Percentiles rank a stretch among this genome's conserved stretches.
Evolutionary conservation across 371 early-diverging fungal genomes (phyloP).

Genomic region (Chytridium lagenaria): DNA sequence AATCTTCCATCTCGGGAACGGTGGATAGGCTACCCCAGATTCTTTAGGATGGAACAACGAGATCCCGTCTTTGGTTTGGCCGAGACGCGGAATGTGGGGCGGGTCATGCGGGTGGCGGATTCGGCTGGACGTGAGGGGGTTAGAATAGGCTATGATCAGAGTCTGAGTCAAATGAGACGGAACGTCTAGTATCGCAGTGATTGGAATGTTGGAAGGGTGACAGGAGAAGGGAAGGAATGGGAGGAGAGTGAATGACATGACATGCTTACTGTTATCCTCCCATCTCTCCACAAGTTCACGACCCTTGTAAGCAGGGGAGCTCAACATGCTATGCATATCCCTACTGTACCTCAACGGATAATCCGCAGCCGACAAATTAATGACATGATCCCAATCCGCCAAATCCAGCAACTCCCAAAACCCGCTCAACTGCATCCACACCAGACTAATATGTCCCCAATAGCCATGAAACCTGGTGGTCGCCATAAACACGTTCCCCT

Average conservation of each 20-base stretch:
- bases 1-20: conserved; percentile 45
- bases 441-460: conserved; percentile 48
- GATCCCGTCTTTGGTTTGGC: neutral
- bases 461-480: conserved; percentile 29
- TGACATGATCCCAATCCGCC: conserved; percentile 56
- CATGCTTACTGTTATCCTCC: conserved; percentile 18
- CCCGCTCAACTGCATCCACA: conserved; percentile 34
- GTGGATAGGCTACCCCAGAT: conserved; percentile 42
- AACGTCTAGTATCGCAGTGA: neutral
- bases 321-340: conserved; percentile 44
- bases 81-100: conserved; percentile 8
- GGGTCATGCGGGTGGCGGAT: conserved; percentile 12
- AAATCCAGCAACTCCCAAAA: conserved; percentile 52
- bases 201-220: neutral
- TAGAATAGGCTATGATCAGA: no score
- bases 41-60: conserved; percentile 36
- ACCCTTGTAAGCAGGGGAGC: conserved; percentile 20
- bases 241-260: neutral
- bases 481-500: conserved; percentile 46
- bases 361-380: conserved; percentile 51
- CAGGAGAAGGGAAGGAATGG: neutral
- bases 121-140: neutral
- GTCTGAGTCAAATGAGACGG: no score
- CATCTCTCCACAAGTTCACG: conserved; percentile 46
- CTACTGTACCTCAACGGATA: conserved; percentile 46